Percentiles rank a stretch among this genome's conserved stretches.
These are phyloP conservation scores for Porcisia deanei DNA, from an alignment of 208 protist genomes.

Conservation along the genomic window DNA sequence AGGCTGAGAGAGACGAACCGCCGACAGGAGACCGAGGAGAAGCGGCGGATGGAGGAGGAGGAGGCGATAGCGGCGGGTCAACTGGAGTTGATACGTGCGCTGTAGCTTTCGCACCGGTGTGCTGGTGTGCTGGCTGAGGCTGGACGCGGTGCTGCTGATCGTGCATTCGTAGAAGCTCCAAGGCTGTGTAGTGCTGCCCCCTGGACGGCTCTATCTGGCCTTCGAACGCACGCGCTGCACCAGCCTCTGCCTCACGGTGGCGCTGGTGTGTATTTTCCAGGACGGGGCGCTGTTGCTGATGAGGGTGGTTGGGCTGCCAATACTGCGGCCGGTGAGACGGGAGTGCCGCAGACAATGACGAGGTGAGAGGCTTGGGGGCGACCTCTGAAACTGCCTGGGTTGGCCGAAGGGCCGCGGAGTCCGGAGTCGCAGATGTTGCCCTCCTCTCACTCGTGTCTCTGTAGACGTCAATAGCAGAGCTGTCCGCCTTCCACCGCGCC, in stretches of 20 bases:
- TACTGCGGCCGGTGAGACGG: neutral
- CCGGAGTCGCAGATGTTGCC: neutral
- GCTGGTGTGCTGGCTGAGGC: conserved; percentile 5
- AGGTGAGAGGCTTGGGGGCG: neutral
- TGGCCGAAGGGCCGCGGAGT: neutral
- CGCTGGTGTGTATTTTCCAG: neutral
- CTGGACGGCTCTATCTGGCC: neutral
- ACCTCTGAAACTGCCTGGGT: neutral
- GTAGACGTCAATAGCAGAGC: neutral
- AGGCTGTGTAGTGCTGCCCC: conserved; percentile 14
- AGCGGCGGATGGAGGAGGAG: neutral
- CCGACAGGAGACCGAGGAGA: neutral
- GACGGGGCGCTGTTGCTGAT: neutral
- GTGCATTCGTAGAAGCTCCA: conserved; percentile 15
- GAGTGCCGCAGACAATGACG: neutral
- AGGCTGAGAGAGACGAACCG: conserved; percentile 7
- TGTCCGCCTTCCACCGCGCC: neutral
- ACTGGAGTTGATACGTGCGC: neutral
- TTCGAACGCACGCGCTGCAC: neutral
- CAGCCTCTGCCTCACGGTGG: neutral
- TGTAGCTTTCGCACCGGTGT: neutral
- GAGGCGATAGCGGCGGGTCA: neutral
- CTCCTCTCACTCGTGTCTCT: neutral
- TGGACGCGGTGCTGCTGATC: neutral
- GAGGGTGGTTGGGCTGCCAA: neutral